Base-by-base conservation (phyloP, 1,139 yeast species). In the Candida sanyaensis region DNA sequence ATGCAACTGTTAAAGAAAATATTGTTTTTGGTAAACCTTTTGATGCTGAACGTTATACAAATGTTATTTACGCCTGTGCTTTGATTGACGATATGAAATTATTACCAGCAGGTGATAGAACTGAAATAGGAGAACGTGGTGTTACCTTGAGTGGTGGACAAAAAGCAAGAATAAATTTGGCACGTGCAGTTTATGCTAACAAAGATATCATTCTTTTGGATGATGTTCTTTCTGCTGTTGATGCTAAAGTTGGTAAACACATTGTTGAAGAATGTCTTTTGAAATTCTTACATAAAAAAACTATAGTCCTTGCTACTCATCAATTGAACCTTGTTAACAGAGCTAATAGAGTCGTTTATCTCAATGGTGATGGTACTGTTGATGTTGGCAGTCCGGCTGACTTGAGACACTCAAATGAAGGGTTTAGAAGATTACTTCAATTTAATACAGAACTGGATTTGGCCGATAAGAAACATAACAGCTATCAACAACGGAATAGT, bases 91-190 rank as follows among this genome's bases (percentile, higher is more conserved):
- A 72, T 57, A 56, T 72, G 49, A 54, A 53, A 4, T 46, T 53
- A 17, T 63, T 72, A 32, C 71, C 73, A 1, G 71, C 73, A 28
- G 66, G 67, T 41, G 77, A 72, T 53, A 50, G 59, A 37, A 72
- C 77, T 26, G 77, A 72, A 55, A 69, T 72, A 45, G 77, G 77
- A 47, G 77, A 72, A 59, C 62, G 76, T 53, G 77, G 77, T 53
- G 62, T 72, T 36, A 72, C 74, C 1, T 62, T 72, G 44, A 69
- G 75, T 41, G 77, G 77, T 34, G 77, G 77, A 33, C 77, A 72
- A 59, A 71, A 70, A 51, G 76, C 77, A 11, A 61, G 77, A 55
- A 68, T 72, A 41, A 69, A 69, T 51, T 65, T 72, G 54, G 77
- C 77, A 10, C 64, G 77, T 57, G 75, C 77, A n/a, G 68, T 65